Base-by-base conservation (phyloP, 2,329 filamentous ascomycete species). In the Fusarium subglutinans region DNA sequence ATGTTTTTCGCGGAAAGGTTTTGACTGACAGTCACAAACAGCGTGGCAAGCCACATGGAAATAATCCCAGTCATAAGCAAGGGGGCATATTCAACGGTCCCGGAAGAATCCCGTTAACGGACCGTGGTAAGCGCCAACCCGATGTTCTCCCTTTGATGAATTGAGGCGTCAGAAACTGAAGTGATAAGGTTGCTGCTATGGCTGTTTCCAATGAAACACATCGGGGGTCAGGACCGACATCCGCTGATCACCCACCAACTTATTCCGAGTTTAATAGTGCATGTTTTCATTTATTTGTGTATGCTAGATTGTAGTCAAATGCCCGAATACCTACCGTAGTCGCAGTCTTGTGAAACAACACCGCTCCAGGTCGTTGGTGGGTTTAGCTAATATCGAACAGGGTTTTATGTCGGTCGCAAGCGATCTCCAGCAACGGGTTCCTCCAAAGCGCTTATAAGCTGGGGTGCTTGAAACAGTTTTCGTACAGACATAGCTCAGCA, bases 401-500 rank as follows among this genome's bases (percentile, higher is more conserved):
- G 69, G 66, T 67, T 68, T 50, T 45, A 37, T 45, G 53, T 45
- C 43, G 63, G 75, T 72, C 75, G 51, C 75, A 77, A 57, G 44
- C 55, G 63, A 55, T 61, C 48, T 60, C 61, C 57, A 61, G 63
- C 60, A 47, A 64, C 58, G 51, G 65, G 44, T 60, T 64, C 30
- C 72, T 69, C 62, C 58, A 65, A 73, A 63, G 57, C 63, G 76
- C 70, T 78, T 76, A 54, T 77, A 72, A 65, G 71, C 57, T 60
- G 68, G 68, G 65, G 69, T 59, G 61, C 50, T 63, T 55, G 60
- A 55, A 68, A 57, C 43, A 57, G 59, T 54, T 54, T 64, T 43
- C 35, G 33, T 57, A 35, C 38, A 59, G 45, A 54, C 53, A 57
- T 41, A 60, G 50, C 53, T 59, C 44, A 35, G 28, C 14, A 53